A percentile compares a stretch with the other conserved stretches of the same genome.
Conservation (phyloP, 2,329 filamentous ascomycete species). For the Byssothecium circinans region DNA sequence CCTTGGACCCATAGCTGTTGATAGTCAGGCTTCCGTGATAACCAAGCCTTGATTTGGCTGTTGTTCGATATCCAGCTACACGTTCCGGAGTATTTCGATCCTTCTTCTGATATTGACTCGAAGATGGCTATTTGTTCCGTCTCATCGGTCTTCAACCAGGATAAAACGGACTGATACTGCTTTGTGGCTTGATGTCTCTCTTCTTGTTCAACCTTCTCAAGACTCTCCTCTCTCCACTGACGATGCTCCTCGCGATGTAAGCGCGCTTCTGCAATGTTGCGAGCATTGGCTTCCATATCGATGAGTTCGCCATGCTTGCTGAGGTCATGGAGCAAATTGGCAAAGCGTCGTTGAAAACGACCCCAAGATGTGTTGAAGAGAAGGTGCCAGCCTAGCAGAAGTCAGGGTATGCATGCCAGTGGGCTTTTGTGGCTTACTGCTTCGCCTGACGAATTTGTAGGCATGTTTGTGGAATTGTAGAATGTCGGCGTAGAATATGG, state of each 20-base stretch:
- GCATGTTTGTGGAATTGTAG: constrained; percentile 52
- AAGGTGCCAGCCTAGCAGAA: constrained; percentile 28
- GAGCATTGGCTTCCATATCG: constrained; percentile 31
- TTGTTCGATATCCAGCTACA: constrained; percentile 28
- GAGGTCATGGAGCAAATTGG: constrained; percentile 30
- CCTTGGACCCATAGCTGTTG: constrained; percentile 22
- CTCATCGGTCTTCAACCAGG: constrained; percentile 26
- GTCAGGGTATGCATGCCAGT: not conserved
- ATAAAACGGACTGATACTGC: constrained; percentile 16
- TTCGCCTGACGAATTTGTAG: constrained; percentile 49
- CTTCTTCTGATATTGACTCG: constrained; percentile 19
- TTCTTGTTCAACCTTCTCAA: constrained; percentile 10
- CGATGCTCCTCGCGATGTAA: constrained; percentile 8
- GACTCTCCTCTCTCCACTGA: constrained; percentile 12
- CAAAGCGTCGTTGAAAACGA: constrained; percentile 28
- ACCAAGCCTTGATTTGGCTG: constrained; percentile 14
- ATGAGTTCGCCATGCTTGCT: constrained; percentile 26
- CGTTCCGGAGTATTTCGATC: constrained; percentile 15
- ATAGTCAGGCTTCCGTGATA: constrained; percentile 5
- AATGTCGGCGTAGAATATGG: constrained; percentile 53
- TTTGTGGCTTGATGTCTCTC: constrained; percentile 9
- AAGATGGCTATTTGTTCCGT: constrained; percentile 11
- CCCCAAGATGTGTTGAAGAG: constrained; percentile 34
- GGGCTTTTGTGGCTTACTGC: constrained; percentile 8
- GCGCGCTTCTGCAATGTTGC: constrained; percentile 22